phyloP scores from a whole-genome alignment of 2,329 filamentous ascomycete genomes.

The Phaeoacremonium minimum region DNA sequence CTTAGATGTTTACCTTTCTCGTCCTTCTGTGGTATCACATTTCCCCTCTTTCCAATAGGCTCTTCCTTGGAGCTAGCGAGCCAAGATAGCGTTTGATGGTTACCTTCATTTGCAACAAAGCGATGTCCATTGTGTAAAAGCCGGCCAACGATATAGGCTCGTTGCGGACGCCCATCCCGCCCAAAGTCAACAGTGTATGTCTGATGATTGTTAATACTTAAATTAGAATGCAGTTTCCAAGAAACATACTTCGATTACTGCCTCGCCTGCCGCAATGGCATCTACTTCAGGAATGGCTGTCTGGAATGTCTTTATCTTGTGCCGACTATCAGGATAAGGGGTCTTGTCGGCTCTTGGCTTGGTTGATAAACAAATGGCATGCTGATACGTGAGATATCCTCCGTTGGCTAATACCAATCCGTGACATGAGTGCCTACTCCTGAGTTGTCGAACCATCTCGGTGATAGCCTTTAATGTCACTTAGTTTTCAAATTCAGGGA shows the following conservation, averaged over 20 bases:
- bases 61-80: conserved; percentile 6
- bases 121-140: conserved; percentile 1
- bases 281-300: neutral
- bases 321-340: conserved; percentile 7
- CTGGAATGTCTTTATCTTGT: neutral
- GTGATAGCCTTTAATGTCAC: conserved; percentile 42
- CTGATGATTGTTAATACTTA: conserved; percentile 6
- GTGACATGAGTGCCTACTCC: conserved; percentile 35
- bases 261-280: conserved; percentile 4
- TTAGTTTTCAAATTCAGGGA: too few species aligned
- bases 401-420: conserved; percentile 63
- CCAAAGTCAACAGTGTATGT: conserved; percentile 23
- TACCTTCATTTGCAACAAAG: conserved; percentile 8
- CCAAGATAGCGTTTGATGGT: conserved; percentile 6
- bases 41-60: conserved; percentile 5
- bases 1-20: neutral
- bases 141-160: conserved; percentile 8
- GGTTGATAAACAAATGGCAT: conserved; percentile 54
- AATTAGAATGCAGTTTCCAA: too few species aligned
- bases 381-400: conserved; percentile 61
- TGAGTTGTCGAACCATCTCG: conserved; percentile 50
- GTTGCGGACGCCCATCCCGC: conserved; percentile 6
- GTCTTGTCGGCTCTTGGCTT: conserved; percentile 21
- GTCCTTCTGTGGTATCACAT: conserved; percentile 1
- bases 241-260: conserved; percentile 2